These are phyloP conservation scores for Luvunga scandens DNA, from an alignment of 345 rosid species.

Conservation along the genomic window DNA sequence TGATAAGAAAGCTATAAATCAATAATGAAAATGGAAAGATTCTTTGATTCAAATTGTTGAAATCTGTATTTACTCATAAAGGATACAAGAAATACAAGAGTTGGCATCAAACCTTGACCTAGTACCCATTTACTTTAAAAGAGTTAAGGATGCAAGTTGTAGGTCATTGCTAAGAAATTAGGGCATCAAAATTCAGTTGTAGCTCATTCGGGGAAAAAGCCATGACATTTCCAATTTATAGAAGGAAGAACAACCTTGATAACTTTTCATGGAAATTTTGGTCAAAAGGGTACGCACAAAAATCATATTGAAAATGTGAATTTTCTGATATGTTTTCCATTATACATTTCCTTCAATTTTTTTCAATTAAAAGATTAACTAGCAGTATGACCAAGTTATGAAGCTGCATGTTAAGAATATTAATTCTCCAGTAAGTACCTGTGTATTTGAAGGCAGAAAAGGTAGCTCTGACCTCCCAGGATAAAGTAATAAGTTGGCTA, in stretches of 20 bases:
- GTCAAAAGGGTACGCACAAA: no score
- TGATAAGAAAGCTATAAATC: not conserved
- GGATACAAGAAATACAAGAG: not conserved
- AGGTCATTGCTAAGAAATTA: not conserved
- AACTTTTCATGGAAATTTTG: no score
- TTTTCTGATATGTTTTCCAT: no score
- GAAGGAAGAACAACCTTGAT: not conserved
- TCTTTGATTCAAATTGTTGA: not conserved
- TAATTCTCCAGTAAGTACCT: slow-evolving; percentile 36
- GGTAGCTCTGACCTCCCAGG: slow-evolving; percentile 89
- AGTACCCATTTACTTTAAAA: not conserved
- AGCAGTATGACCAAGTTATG: not conserved
- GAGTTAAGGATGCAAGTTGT: not conserved
- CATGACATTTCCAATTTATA: not conserved
- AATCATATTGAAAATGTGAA: no score
- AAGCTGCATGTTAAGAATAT: not conserved
- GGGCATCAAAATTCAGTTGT: not conserved
- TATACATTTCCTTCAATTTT: no score
- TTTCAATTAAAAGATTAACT: not conserved
- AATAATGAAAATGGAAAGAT: not conserved
- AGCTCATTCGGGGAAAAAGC: not conserved
- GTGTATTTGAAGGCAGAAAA: slow-evolving; percentile 80
- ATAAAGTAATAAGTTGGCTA: slow-evolving; percentile 88
- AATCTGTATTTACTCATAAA: not conserved
- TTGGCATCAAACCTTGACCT: not conserved